Percentiles rank a stretch among this genome's conserved stretches.
Evolutionary conservation across 345 rosid genomes (phyloP).

Genomic region (Mallotus nudiflorus): DNA sequence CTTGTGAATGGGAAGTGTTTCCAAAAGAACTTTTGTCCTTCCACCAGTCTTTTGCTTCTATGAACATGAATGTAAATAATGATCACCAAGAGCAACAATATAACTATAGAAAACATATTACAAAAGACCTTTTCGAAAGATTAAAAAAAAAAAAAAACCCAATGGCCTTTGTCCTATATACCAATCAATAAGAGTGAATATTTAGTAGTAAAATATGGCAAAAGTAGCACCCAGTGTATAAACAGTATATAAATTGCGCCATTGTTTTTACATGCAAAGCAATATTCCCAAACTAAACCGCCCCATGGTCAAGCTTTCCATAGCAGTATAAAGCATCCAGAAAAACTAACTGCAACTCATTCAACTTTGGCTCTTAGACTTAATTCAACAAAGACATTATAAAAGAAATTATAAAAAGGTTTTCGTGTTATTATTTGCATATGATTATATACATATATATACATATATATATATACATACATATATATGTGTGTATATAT

Average conservation of each 20-base stretch:
- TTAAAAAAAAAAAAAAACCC: neutral
- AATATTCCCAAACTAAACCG: neutral
- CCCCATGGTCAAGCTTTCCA: neutral
- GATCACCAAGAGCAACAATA: conserved; percentile 10
- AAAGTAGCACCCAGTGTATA: neutral
- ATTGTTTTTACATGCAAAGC: neutral
- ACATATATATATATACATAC: too few species aligned
- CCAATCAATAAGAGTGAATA: too few species aligned
- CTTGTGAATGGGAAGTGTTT: conserved; percentile 94
- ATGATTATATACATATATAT: neutral
- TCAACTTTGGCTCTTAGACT: neutral
- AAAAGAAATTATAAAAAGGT: neutral
- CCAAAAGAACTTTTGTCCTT: conserved; percentile 91
- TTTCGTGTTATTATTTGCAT: neutral
- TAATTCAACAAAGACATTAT: neutral
- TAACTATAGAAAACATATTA: neutral
- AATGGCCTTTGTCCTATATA: neutral
- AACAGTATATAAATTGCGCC: neutral
- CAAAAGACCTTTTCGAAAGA: conserved; percentile 3
- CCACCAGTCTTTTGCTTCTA: conserved; percentile 97
- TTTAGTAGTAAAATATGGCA: too few species aligned
- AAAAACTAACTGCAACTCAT: neutral
- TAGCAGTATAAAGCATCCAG: neutral
- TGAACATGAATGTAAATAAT: conserved; percentile 20
- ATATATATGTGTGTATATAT: too few species aligned